A percentile compares a stretch with the other conserved stretches of the same genome.
Conservation (phyloP, 2,329 filamentous ascomycete species). For the Colletotrichum spaethianum region DNA sequence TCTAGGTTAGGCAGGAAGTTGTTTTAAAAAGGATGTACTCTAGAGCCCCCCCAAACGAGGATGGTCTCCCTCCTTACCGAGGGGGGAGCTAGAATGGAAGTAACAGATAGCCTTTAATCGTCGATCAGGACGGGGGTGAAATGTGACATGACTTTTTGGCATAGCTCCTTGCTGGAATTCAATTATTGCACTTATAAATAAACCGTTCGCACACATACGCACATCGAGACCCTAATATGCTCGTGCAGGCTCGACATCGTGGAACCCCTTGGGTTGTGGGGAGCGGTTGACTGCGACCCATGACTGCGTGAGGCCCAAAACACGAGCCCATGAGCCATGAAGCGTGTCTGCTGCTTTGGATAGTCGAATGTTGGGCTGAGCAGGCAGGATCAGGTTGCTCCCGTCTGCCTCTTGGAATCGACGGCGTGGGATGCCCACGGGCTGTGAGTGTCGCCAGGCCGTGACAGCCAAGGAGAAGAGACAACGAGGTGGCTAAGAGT, state of each 20-base stretch:
- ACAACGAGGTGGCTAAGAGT: neutral
- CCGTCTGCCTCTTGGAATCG: neutral
- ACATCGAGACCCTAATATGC: too few species aligned
- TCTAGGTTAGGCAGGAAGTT: slow-evolving; percentile 51
- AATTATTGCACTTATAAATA: slow-evolving; percentile 9
- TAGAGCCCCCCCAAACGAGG: slow-evolving; percentile 49
- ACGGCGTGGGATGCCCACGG: neutral
- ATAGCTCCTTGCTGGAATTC: slow-evolving; percentile 26
- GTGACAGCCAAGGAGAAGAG: neutral
- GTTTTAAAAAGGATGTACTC: slow-evolving; percentile 54
- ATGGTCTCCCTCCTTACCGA: slow-evolving; percentile 51
- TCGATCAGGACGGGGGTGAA: slow-evolving; percentile 36
- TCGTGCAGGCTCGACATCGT: neutral
- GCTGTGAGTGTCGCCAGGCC: neutral
- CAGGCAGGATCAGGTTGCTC: neutral
- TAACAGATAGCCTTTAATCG: slow-evolving; percentile 40
- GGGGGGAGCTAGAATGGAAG: slow-evolving; percentile 47
- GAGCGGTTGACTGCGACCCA: neutral
- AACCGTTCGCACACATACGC: too few species aligned
- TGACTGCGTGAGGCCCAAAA: neutral
- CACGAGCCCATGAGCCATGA: neutral
- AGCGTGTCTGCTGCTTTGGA: neutral
- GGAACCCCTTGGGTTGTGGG: neutral
- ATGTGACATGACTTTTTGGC: slow-evolving; percentile 39
- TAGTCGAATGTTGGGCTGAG: too few species aligned